phyloP scores from a whole-genome alignment of 129 eudicot species.

The Arctium lappa region DNA sequence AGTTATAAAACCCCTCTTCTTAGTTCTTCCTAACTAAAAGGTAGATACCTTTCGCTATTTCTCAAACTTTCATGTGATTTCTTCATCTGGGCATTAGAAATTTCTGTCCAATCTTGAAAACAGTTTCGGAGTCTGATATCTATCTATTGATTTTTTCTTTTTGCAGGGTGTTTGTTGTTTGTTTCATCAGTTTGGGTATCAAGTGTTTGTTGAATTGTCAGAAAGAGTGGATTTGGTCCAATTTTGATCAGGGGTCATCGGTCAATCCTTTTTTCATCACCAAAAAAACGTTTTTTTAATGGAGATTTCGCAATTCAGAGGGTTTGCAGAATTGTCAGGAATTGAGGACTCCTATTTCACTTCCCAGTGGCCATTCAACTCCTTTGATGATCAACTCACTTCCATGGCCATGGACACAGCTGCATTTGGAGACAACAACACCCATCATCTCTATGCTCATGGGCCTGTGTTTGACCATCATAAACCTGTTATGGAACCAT shows the following conservation, averaged over 20 bases:
- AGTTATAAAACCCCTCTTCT: conserved; percentile 6
- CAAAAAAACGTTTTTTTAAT: conserved; percentile 10
- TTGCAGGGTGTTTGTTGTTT: conserved; percentile 6
- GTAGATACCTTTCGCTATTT: neutral
- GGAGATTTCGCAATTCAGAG: conserved; percentile 55
- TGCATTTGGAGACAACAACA: conserved; percentile 34
- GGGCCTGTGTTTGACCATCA: conserved; percentile 14
- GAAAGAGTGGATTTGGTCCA: neutral
- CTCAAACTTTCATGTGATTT: neutral
- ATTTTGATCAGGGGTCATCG: conserved; percentile 9
- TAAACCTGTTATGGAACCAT: conserved; percentile 25
- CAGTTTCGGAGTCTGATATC: neutral
- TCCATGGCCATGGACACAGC: conserved; percentile 23
- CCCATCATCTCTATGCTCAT: neutral
- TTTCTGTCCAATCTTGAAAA: neutral
- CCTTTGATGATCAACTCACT: conserved; percentile 45
- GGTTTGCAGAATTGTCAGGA: conserved; percentile 56
- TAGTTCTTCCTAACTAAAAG: neutral
- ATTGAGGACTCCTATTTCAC: conserved; percentile 54
- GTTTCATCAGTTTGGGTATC: neutral
- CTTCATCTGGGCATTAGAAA: neutral
- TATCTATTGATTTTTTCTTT: neutral
- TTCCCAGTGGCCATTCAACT: conserved; percentile 52
- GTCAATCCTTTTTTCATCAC: neutral
- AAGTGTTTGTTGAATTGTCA: neutral